A percentile compares a stretch with the other conserved stretches of the same genome.
Conservation (phyloP, 352 stramenopile species). For the Globisporangium okanoganense region DNA sequence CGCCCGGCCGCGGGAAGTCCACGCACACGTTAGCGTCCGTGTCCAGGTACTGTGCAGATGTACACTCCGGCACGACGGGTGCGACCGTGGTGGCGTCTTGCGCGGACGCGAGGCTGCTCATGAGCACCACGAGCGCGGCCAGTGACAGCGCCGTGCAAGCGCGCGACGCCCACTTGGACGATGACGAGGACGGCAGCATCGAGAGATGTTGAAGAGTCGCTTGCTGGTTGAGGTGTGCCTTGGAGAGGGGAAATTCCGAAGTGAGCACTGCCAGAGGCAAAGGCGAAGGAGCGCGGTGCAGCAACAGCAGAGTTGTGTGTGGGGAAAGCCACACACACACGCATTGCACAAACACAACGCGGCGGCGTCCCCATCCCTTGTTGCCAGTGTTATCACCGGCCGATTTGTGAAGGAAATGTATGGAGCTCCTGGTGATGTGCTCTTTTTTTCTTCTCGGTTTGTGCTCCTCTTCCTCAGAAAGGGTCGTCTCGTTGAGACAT, state of each 20-base stretch:
- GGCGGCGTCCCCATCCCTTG: background rate
- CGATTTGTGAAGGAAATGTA: no score
- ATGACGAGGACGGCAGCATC: slow-evolving; percentile 10
- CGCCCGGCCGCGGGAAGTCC: slow-evolving; percentile 27
- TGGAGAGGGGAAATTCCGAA: slow-evolving; percentile 14
- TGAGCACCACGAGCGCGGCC: slow-evolving; percentile 13
- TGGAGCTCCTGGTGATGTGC: background rate
- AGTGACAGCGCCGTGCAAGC: slow-evolving; percentile 11
- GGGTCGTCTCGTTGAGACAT: background rate
- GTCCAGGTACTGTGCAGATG: slow-evolving; percentile 37
- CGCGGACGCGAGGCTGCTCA: slow-evolving; percentile 9
- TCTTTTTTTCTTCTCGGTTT: background rate
- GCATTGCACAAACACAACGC: slow-evolving; percentile 5
- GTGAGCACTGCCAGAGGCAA: background rate
- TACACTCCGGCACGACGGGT: slow-evolving; percentile 1
- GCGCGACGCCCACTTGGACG: slow-evolving; percentile 11
- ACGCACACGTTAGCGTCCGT: slow-evolving; percentile 28
- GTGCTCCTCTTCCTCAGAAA: background rate
- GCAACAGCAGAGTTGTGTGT: background rate
- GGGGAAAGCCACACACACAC: background rate
- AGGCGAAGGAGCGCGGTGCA: background rate
- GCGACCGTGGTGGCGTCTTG: slow-evolving; percentile 4
- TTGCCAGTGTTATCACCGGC: background rate
- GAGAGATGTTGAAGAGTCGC: background rate
- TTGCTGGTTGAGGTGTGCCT: slow-evolving; percentile 4